Percentiles rank a stretch among this genome's conserved stretches.
These are phyloP conservation scores for Sorghum bicolor DNA, from an alignment of 176 grass and related monocot genomes.

Conservation along the genomic window DNA sequence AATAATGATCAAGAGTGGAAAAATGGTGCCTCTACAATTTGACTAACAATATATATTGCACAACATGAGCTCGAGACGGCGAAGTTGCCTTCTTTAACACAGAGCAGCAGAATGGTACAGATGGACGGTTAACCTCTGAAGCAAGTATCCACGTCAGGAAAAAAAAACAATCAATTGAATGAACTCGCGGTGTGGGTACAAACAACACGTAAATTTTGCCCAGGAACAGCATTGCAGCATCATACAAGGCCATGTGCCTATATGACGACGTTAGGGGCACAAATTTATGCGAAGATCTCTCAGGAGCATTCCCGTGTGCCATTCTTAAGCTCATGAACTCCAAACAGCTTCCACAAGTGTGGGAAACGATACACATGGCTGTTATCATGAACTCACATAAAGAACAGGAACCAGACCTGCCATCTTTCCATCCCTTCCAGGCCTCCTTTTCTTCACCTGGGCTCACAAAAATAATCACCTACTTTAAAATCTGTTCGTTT, in stretches of 20 bases:
- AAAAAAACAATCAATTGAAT: slow-evolving; percentile 39
- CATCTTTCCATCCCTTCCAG: slow-evolving; percentile 92
- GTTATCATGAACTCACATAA: slow-evolving; percentile 84
- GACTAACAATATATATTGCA: slow-evolving; percentile 16
- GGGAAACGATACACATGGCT: background rate
- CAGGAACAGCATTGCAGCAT: background rate
- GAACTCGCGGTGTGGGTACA: slow-evolving; percentile 10
- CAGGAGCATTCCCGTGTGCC: background rate
- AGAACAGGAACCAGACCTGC: slow-evolving; percentile 92
- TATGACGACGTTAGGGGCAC: background rate
- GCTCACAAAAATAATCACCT: background rate
- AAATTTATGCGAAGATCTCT: background rate
- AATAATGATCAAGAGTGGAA: slow-evolving; percentile 11
- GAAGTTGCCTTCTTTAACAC: background rate
- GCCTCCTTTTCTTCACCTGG: slow-evolving; percentile 99
- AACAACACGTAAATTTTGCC: background rate
- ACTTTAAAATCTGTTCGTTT: background rate
- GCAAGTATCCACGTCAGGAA: background rate
- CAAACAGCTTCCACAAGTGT: background rate
- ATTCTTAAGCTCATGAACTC: background rate
- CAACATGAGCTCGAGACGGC: background rate
- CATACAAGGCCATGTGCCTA: background rate
- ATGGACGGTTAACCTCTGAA: background rate
- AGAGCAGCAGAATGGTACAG: background rate
- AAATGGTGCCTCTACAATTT: slow-evolving; percentile 24